Evolutionary conservation across 495 filamentous ascomycete genomes (phyloP), one percentile per base, ranked within the genome.

Genomic region (Wilcoxina mikolae): DNA sequence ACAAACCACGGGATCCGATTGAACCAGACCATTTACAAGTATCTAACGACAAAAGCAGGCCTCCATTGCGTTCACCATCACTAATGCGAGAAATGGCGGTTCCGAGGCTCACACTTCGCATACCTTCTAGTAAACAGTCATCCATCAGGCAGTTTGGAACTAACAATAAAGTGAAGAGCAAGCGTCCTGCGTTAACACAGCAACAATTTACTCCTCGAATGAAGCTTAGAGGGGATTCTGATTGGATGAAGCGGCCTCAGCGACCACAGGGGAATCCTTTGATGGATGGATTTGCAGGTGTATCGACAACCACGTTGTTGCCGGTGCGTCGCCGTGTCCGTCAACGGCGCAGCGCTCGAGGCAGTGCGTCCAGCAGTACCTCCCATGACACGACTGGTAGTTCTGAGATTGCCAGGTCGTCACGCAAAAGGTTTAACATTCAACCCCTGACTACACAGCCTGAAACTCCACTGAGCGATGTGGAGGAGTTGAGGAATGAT

Each of bases 31-130:
- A 25, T 15, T 17, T 17, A 18, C 9, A 15, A 12, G 11, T 20
- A 12, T 15, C 43, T 22, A 12, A 17, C 9, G 43, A 46, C 12
- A 46, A 46, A 15, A 17, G 11, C 28, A 5, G 27, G 4, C 49
- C 29, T 39, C 10, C 49, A 38, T 12, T 61, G 22, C 48, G 60
- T 9, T 61, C 60, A 2, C 60, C 59, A 20, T 56, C 55, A 1
- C 41, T 61, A 48, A 64, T 64, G 48, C 56, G 56, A 22, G 61
- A 61, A 42, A 61, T 61, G 53, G 61, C 61, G 4, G 51, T 55
- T 4, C 59, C 59, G 3, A 35, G 43, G 35, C 56, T 59, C 33
- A 27, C 26, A 15, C 24, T 59, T 27, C 53, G 50, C 2, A 52
- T 17, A 9, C n/a, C 49, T 4, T 20, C 33, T n/a, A n/a, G n/a